Conservation (phyloP, 2,329 filamentous ascomycete genomes). For the Helminthosporium solani region DNA sequence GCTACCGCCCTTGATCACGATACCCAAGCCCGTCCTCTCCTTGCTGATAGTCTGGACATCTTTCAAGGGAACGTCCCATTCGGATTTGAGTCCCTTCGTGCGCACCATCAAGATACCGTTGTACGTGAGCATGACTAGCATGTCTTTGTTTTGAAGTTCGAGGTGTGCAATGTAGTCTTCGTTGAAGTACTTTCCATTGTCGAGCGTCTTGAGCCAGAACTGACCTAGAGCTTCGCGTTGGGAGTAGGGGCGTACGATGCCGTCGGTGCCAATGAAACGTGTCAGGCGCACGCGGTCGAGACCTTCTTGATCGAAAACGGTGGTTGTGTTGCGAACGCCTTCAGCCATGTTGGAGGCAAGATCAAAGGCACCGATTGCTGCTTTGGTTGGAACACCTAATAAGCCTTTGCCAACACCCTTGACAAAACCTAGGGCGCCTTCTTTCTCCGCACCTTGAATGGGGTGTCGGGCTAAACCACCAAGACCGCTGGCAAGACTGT, state of each 20-base stretch:
- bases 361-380: constrained; percentile 93
- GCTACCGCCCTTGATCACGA: constrained; percentile 82
- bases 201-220: constrained; percentile 97
- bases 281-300: constrained; percentile 92
- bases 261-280: constrained; percentile 87
- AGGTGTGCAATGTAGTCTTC: constrained; percentile 96
- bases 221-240: constrained; percentile 94
- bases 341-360: constrained; percentile 96
- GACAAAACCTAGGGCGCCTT: constrained; percentile 90
- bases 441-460: constrained; percentile 91
- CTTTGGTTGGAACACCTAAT: constrained; percentile 92
- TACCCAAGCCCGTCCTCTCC: constrained; percentile 88
- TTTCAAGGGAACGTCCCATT: constrained; percentile 95
- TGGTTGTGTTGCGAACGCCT: constrained; percentile 97
- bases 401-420: constrained; percentile 97
- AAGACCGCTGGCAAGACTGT: constrained; percentile 87
- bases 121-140: constrained; percentile 67
- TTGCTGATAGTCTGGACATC: constrained; percentile 97
- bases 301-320: constrained; percentile 92
- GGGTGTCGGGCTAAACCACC: constrained; percentile 92
- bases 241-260: constrained; percentile 90
- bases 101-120: constrained; percentile 84
- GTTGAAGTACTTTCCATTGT: constrained; percentile 97
- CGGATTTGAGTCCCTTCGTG: constrained; percentile 78
- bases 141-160: constrained; percentile 84